A percentile compares a stretch with the other conserved stretches of the same genome.
These are phyloP conservation scores for Ustilago xerochloae DNA, from an alignment of 1,284 basidiomycete genomes.

Conservation along the genomic window DNA sequence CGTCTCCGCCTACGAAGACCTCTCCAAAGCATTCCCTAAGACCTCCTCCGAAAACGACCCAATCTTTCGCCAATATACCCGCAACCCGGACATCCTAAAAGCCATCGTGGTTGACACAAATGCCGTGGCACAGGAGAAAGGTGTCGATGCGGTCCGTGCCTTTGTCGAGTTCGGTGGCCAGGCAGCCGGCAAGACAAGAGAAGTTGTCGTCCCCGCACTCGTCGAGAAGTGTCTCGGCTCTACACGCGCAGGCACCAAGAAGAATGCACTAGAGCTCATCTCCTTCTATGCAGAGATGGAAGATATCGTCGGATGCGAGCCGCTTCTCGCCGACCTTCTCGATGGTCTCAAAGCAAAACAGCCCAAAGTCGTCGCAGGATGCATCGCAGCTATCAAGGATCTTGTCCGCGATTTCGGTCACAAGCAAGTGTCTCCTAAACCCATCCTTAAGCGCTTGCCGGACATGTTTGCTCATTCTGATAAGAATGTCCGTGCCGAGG, in stretches of 20 bases:
- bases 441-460: slow-evolving; percentile 84
- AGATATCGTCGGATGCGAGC: slow-evolving; percentile 79
- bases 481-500: slow-evolving; percentile 94
- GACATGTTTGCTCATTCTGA: slow-evolving; percentile 96
- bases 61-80: slow-evolving; percentile 86
- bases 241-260: slow-evolving; percentile 84
- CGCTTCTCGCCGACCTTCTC: slow-evolving; percentile 86
- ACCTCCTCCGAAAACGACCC: slow-evolving; percentile 91
- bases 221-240: slow-evolving; percentile 97
- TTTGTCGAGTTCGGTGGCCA: slow-evolving; percentile 93
- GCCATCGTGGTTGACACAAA: slow-evolving; percentile 77
- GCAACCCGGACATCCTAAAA: slow-evolving; percentile 73
- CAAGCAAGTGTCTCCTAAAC: slow-evolving; percentile 78
- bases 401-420: slow-evolving; percentile 80
- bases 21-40: slow-evolving; percentile 70
- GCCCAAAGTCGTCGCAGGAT: slow-evolving; percentile 89
- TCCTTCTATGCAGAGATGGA: slow-evolving; percentile 94
- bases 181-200: slow-evolving; percentile 76
- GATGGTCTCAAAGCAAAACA: slow-evolving; percentile 89
- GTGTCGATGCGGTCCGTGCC: slow-evolving; percentile 78
- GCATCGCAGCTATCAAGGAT: slow-evolving; percentile 83
- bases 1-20: slow-evolving; percentile 88
- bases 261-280: slow-evolving; percentile 84
- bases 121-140: slow-evolving; percentile 98
- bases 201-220: slow-evolving; percentile 84